Evolutionary conservation across 352 stramenopile species (phyloP).

Genomic region (Phytophthora megakarya): DNA sequence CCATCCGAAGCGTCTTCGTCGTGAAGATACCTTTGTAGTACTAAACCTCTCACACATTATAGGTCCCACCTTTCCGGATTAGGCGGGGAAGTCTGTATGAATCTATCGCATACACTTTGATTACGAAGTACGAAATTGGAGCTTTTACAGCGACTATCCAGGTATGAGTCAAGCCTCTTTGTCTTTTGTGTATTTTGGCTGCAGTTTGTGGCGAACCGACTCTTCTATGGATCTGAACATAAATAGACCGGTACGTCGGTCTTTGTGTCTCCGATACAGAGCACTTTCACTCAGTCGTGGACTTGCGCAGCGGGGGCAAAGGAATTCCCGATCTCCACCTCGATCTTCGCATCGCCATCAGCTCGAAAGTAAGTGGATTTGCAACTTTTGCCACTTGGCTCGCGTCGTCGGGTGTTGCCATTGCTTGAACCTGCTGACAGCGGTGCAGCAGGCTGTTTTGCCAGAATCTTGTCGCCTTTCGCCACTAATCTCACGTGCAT

Average conservation of each 20-base stretch:
- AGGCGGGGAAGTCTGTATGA: too few relatives aligned
- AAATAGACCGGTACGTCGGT: conserved; percentile 15
- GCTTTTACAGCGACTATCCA: conserved; percentile 6
- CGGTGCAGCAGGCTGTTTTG: conserved; percentile 24
- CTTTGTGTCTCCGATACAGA: conserved; percentile 3
- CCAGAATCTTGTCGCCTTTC: conserved; percentile 29
- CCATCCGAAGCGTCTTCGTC: not conserved
- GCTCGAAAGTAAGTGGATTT: conserved; percentile 14
- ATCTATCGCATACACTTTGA: too few relatives aligned
- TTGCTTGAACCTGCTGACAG: conserved; percentile 30
- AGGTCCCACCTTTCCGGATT: too few relatives aligned
- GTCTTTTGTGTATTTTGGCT: conserved; percentile 18
- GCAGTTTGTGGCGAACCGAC: conserved; percentile 5
- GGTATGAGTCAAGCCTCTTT: conserved; percentile 2
- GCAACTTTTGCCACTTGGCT: not conserved
- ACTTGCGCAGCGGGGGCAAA: conserved; percentile 1
- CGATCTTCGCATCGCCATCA: conserved; percentile 17
- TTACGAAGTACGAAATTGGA: too few relatives aligned
- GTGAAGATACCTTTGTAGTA: not conserved
- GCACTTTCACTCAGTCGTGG: conserved; percentile 10
- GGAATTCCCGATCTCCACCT: not conserved
- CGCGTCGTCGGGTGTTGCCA: conserved; percentile 4
- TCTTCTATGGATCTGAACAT: conserved; percentile 18
- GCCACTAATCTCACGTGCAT: not conserved
- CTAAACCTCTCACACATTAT: too few relatives aligned